phyloP scores from a whole-genome alignment of 352 stramenopile species.

The Globisporangium barbulae region DNA sequence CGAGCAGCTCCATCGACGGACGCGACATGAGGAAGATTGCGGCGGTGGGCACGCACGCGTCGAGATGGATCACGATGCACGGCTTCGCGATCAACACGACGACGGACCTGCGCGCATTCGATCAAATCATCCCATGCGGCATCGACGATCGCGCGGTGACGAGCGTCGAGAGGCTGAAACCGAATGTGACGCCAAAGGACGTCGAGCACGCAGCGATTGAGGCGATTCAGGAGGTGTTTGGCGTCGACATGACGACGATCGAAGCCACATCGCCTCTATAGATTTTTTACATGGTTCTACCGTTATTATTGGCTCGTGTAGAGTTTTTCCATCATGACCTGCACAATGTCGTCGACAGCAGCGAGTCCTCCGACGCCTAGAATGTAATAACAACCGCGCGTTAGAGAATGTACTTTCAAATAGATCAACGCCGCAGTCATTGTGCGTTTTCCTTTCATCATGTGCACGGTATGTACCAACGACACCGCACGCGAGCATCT shows the following conservation, averaged over 20 bases:
- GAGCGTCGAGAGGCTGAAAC: constrained; percentile 63
- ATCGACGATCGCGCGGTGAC: constrained; percentile 90
- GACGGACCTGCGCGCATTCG: constrained; percentile 91
- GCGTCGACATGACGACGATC: constrained; percentile 53
- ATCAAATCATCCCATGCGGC: constrained; percentile 96
- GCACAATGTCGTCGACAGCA: constrained; percentile 55
- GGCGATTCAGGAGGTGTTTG: constrained; percentile 67
- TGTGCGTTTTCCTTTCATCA: not conserved
- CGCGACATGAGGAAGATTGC: constrained; percentile 93
- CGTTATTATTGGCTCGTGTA: constrained; percentile 3
- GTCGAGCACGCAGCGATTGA: constrained; percentile 70
- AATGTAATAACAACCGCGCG: constrained; percentile 1
- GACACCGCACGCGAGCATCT: constrained; percentile 94
- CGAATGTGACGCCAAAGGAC: constrained; percentile 43
- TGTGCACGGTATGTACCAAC: constrained; percentile 47
- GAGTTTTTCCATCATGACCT: constrained; percentile 25
- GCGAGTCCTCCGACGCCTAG: constrained; percentile 71
- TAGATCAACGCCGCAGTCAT: not conserved
- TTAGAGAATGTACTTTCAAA: not conserved
- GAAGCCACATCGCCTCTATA: constrained; percentile 36
- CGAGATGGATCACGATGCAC: constrained; percentile 98
- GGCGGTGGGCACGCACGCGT: constrained; percentile 94
- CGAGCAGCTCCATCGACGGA: constrained; percentile 18
- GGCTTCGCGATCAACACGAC: constrained; percentile 97
- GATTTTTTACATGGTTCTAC: not conserved